Conservation (phyloP, 192 early-diverging fungal species). For the Pilobolus umbonatus region DNA sequence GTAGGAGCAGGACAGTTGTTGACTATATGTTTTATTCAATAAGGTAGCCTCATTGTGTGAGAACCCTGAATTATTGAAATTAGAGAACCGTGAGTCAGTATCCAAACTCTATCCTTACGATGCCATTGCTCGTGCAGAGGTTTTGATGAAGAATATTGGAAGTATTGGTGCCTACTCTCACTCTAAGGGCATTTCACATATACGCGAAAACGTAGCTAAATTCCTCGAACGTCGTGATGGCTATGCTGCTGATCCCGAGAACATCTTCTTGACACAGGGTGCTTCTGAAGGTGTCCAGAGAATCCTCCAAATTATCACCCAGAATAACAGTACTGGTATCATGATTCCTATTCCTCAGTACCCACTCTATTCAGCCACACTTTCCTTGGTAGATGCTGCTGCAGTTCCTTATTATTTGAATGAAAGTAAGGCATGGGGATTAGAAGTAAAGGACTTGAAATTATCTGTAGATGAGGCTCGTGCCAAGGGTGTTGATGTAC, state of each 20-base stretch:
- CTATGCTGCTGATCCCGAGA: slow-evolving; percentile 71
- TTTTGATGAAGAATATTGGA: slow-evolving; percentile 65
- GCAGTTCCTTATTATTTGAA: slow-evolving; percentile 91
- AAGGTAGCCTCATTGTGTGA: slow-evolving; percentile 84
- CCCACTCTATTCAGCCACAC: slow-evolving; percentile 92
- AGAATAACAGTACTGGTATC: slow-evolving; percentile 77
- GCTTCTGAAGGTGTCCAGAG: slow-evolving; percentile 93
- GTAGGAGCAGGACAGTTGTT: not conserved
- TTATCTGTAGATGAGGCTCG: slow-evolving; percentile 60
- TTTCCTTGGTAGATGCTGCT: slow-evolving; percentile 79
- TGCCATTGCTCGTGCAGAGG: slow-evolving; percentile 79
- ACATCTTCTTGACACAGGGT: slow-evolving; percentile 91
- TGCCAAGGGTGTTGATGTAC: slow-evolving; percentile 74
- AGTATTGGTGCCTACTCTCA: slow-evolving; percentile 91
- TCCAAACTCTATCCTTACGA: slow-evolving; percentile 73
- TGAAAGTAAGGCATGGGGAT: slow-evolving; percentile 81
- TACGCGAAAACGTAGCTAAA: slow-evolving; percentile 83
- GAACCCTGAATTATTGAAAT: slow-evolving; percentile 75
- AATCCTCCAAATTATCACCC: slow-evolving; percentile 82
- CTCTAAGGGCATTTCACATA: slow-evolving; percentile 83
- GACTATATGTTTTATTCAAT: not conserved
- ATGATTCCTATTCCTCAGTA: slow-evolving; percentile 99
- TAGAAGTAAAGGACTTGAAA: slow-evolving; percentile 64
- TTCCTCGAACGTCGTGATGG: slow-evolving; percentile 92
- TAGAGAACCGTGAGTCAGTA: slow-evolving; percentile 50